Evolutionary conservation across 257 asterid genomes (phyloP).

Genomic region (Solanum chaucha): DNA sequence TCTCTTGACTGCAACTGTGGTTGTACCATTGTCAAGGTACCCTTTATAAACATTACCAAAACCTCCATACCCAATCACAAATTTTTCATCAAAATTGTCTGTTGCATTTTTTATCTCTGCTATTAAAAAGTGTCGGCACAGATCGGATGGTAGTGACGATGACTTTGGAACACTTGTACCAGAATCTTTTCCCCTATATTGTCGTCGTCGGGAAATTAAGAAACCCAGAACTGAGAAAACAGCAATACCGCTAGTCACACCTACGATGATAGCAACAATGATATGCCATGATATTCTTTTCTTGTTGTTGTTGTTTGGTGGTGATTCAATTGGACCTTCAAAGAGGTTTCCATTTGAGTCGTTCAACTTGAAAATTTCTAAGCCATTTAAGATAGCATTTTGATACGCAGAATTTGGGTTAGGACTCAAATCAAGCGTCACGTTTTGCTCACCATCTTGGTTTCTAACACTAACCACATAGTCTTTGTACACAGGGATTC

Average conservation of each 20-base stretch:
- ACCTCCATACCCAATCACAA: conserved; percentile 41
- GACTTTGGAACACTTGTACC: conserved; percentile 4
- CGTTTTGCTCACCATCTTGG: conserved; percentile 4
- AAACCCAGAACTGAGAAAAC: conserved; percentile 4
- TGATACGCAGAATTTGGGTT: neutral
- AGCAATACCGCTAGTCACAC: conserved; percentile 15
- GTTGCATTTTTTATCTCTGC: conserved; percentile 40
- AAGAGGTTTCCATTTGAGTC: neutral
- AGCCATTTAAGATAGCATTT: conserved; percentile 41
- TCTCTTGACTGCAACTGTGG: conserved; percentile 37
- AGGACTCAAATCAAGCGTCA: conserved; percentile 29
- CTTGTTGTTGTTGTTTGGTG: neutral
- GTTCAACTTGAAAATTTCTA: conserved; percentile 49
- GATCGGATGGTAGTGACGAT: conserved; percentile 12
- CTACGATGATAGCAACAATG: neutral
- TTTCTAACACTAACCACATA: conserved; percentile 10
- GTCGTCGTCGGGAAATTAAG: conserved; percentile 15
- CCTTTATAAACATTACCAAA: conserved; percentile 64
- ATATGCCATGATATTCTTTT: neutral
- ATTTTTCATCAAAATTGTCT: conserved; percentile 20
- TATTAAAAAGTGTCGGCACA: conserved; percentile 23
- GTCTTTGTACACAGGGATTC: conserved; percentile 30
- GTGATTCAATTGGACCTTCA: too few species aligned
- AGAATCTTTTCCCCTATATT: conserved; percentile 12
- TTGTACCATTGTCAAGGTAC: conserved; percentile 15